A percentile compares a stretch with the other conserved stretches of the same genome.
Evolutionary conservation across 306 rosid genomes (phyloP).

Genomic region (Prosopis cineraria): DNA sequence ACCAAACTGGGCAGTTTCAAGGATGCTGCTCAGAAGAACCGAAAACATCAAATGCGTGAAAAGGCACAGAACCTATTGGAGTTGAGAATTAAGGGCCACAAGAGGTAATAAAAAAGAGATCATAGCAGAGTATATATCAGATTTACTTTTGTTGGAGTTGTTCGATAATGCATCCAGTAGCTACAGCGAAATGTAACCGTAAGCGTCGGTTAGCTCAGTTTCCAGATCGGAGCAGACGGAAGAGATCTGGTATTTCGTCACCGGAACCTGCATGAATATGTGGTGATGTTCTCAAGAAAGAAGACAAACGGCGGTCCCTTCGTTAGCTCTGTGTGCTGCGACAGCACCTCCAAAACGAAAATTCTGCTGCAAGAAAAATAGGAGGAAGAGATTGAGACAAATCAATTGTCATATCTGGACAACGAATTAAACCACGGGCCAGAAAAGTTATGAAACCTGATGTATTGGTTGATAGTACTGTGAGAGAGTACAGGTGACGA

Average conservation of each 20-base stretch:
- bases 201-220: background rate
- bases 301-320: background rate
- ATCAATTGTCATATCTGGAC: background rate
- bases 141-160: background rate
- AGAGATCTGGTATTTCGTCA: background rate
- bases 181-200: background rate
- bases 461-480: background rate
- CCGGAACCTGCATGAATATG: conserved; percentile 16
- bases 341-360: background rate
- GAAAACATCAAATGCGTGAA: background rate
- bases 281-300: background rate
- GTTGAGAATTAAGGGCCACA: background rate
- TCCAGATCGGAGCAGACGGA: background rate
- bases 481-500: background rate
- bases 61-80: background rate
- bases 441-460: background rate
- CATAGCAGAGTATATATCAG: background rate
- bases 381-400: background rate
- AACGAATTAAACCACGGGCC: background rate
- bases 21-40: background rate
- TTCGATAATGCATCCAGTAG: background rate
- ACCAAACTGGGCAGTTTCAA: conserved; percentile 23
- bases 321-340: background rate
- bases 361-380: background rate
- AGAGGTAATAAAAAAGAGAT: background rate